Base-by-base conservation (phyloP, 2,329 filamentous ascomycete genomes). In the Mycocentrospora acerina region DNA sequence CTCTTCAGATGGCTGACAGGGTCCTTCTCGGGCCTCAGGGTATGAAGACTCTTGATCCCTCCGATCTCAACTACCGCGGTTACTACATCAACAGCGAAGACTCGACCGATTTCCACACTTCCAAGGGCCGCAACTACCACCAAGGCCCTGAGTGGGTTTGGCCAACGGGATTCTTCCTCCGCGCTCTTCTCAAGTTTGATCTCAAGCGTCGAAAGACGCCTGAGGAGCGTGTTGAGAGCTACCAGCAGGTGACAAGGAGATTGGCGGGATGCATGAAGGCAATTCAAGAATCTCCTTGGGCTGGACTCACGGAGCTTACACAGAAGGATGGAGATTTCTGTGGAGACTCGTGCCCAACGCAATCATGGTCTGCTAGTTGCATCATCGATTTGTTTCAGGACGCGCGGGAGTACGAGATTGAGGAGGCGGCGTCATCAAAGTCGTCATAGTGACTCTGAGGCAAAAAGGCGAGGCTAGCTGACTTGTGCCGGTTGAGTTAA, bases 61-160 rank as follows among this genome's bases (percentile, higher is more conserved):
- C 78, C 2, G 94, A 98, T 64, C 75, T 90, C 38, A 95, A 98
- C 71, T 98, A 98, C 71, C 82, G 88, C 3, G 90, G 90, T 0
- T 88, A 93, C 73, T 98, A 98, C 72, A 83, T 85, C 74, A 98
- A 98, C 72, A 87, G 85, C 53, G 91, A 97, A 60, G 93, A 98
- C 69, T 91, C 85, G 43, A 82, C 81, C 10, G 88, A 97, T 67
- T 97, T 96, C 60, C 81, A 88, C 9, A 97, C 91, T 0, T 83
- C 86, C 55, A 97, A 97, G 70, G 93, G 93, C 33, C 80, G 93
- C 40, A 98, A 97, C 70, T 98, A 98, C 71, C 93, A 98, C 68
- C 91, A 97, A 67, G 93, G 93, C 4, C 94, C 93, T 0, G 93
- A 98, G 67, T 98, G 93, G 93, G 73, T 96, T 16, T 98, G 93